Conservation (phyloP, 2,329 filamentous ascomycete genomes). For the Paecilomyces fulvus region DNA sequence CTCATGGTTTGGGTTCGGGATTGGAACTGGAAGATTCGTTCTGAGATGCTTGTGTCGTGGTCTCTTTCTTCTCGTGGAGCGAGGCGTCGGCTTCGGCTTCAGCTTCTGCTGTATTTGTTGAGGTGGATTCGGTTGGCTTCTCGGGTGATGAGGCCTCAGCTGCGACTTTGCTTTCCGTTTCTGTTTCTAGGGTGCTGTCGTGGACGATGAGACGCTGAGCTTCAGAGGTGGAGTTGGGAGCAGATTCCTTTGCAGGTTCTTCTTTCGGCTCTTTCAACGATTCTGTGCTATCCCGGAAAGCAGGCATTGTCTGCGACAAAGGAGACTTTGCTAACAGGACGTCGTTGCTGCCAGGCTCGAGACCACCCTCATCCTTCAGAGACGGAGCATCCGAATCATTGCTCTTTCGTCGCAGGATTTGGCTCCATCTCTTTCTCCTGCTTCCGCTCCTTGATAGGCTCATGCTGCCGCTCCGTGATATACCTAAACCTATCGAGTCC, state of each 20-base stretch:
- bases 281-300: neutral
- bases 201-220: neutral
- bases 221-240: too few species aligned
- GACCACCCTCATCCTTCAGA: constrained; percentile 12
- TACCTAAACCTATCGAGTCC: constrained; percentile 16
- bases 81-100: too few species aligned
- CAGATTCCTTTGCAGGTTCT: neutral
- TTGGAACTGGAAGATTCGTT: too few species aligned
- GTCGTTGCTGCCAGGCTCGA: constrained; percentile 14
- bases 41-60: too few species aligned
- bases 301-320: constrained; percentile 20
- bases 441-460: constrained; percentile 25
- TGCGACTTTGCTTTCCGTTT: too few species aligned
- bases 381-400: constrained; percentile 16
- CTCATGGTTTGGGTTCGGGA: too few species aligned
- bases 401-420: constrained; percentile 24
- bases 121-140: too few species aligned
- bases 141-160: too few species aligned
- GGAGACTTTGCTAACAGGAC: constrained; percentile 21
- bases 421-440: constrained; percentile 30
- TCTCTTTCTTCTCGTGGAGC: too few species aligned
- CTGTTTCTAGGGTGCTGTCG: neutral
- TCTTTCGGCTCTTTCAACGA: neutral
- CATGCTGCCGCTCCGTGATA: constrained; percentile 24
- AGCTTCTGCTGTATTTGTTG: too few species aligned